Conservation (phyloP, 2,329 filamentous ascomycete species). For the Fusarium tuaranense region DNA sequence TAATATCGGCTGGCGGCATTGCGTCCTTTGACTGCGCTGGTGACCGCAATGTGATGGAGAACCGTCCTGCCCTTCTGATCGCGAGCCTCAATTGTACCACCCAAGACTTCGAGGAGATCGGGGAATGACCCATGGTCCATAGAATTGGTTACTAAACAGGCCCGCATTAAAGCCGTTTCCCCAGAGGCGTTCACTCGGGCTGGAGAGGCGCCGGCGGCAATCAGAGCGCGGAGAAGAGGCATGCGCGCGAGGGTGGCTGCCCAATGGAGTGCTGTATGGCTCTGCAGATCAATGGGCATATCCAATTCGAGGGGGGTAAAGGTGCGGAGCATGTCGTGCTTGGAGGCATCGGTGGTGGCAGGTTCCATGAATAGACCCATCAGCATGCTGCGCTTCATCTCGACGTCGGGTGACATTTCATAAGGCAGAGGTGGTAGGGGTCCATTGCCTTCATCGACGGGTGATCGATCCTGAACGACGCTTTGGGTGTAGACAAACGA, state of each 20-base stretch:
- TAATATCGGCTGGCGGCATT: slow-evolving; percentile 95
- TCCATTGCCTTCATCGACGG: slow-evolving; percentile 64
- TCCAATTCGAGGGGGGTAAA: slow-evolving; percentile 87
- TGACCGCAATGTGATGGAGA: slow-evolving; percentile 94
- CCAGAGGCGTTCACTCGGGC: slow-evolving; percentile 89
- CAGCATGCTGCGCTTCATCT: slow-evolving; percentile 83
- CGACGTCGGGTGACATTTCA: slow-evolving; percentile 72
- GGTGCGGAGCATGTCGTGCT: slow-evolving; percentile 81
- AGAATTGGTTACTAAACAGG: slow-evolving; percentile 93
- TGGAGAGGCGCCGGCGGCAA: slow-evolving; percentile 87
- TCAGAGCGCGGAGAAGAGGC: slow-evolving; percentile 82
- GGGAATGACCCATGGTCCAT: slow-evolving; percentile 92
- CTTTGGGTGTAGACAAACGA: slow-evolving; percentile 77
- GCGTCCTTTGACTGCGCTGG: slow-evolving; percentile 93
- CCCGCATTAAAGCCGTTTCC: slow-evolving; percentile 92
- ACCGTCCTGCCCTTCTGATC: slow-evolving; percentile 93
- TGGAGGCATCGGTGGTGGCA: slow-evolving; percentile 74
- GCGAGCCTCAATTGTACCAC: slow-evolving; percentile 88
- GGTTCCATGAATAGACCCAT: slow-evolving; percentile 87
- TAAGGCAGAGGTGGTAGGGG: slow-evolving; percentile 75
- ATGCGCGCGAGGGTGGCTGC: slow-evolving; percentile 92
- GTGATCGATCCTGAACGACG: slow-evolving; percentile 55
- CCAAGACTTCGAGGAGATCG: slow-evolving; percentile 88
- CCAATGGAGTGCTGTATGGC: slow-evolving; percentile 95
- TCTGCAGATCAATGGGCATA: slow-evolving; percentile 88